Conservation (phyloP, 768 basidiomycete species). For the Sporobolomyces roseus region DNA sequence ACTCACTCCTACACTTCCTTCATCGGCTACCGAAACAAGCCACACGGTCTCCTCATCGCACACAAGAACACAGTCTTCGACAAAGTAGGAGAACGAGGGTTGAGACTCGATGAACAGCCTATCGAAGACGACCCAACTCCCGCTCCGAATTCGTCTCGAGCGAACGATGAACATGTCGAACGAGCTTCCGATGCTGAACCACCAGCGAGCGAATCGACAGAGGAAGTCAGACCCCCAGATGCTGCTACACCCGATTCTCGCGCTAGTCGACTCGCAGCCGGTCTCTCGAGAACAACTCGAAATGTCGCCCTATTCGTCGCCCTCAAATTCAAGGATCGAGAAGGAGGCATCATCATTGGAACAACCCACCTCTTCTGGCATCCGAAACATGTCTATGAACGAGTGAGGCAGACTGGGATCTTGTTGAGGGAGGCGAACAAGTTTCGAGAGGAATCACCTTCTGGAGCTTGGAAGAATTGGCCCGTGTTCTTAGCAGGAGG, state of each 20-base stretch:
- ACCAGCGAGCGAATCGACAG: constrained; percentile 7
- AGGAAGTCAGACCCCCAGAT: constrained; percentile 31
- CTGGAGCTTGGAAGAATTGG: constrained; percentile 57
- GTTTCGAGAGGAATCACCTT: constrained; percentile 54
- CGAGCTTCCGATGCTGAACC: constrained; percentile 4
- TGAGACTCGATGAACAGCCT: constrained; percentile 38
- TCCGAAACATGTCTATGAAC: constrained; percentile 78
- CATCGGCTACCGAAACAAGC: constrained; percentile 39
- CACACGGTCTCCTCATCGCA: constrained; percentile 38
- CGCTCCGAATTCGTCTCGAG: not conserved
- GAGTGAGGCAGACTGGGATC: constrained; percentile 64
- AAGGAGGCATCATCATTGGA: constrained; percentile 65
- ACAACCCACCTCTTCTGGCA: constrained; percentile 98
- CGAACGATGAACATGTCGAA: not conserved
- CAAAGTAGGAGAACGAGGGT: constrained; percentile 39
- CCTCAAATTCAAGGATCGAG: constrained; percentile 54
- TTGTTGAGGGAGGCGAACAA: constrained; percentile 61
- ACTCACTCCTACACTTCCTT: constrained; percentile 28
- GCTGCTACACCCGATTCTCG: not conserved
- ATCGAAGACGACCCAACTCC: constrained; percentile 20
- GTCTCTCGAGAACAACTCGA: constrained; percentile 30
- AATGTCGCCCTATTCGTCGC: constrained; percentile 56
- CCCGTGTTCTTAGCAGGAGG: constrained; percentile 81
- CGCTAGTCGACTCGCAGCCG: constrained; percentile 10
- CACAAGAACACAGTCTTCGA: constrained; percentile 29